Base-by-base conservation (phyloP, 169 alveolate species). In the Plasmodium berghei region DNA sequence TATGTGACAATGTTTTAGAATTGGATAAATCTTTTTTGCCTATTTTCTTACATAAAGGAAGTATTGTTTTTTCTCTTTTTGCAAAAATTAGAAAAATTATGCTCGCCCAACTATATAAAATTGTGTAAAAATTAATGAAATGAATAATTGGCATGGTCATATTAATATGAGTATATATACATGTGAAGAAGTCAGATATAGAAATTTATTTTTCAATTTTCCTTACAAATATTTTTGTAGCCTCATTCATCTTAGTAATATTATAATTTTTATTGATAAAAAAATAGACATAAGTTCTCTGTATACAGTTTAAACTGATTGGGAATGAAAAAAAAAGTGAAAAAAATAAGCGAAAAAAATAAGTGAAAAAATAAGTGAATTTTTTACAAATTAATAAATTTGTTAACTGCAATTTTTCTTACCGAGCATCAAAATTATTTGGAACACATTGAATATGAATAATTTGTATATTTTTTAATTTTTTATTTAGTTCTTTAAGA, bases 371-470 rank as follows among this genome's bases (percentile, higher is more conserved):
- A 18, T 1, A 6, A 2, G 26, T 22, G 26, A 56, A 1, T 3
- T 56, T 4, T 4, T 56, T 56, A 28, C 40, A 28, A 26, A 26
- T 1, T 0, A 28, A 28, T 28, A 5, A 28, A 28, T 49, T 46
- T 8, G 2, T 71, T 22, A 22, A 16, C 2, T 22, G 9, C 10
- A 3, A 24, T 28, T 54, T 10, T 48, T 52, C 28, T 61, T 56
- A 83, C 90, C 90, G 90, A 5, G 90, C 85, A 46, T 83, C 90
- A 83, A 83, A 83, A 14, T n/a, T 56, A 62, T 83, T 83, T 62
- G 90, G 85, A 4, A 83, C 90, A 83, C 42, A 14, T 28, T 72
- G 80, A 1, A 83, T 69, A 14, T 83, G 86, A 26, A 55, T n/a
- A 18, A 83, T 71, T n/a, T 69, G 90, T 48, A 83, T 83, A 62